Evolutionary conservation across 495 filamentous ascomycete genomes (phyloP).

Genomic region (Aspergillus nanangensis): DNA sequence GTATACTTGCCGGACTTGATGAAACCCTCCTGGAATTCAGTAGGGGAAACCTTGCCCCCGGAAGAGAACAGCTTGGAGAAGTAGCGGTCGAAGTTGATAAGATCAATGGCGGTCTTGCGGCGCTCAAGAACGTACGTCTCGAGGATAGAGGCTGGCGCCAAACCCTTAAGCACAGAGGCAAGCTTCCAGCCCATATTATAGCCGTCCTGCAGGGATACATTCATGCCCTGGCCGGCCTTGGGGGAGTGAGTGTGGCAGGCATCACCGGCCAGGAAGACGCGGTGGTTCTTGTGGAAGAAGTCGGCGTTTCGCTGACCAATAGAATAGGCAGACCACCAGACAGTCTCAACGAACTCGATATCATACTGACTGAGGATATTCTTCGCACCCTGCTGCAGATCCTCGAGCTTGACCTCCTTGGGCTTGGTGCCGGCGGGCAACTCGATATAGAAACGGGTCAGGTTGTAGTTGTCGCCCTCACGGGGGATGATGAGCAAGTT

Average conservation of each 20-base stretch:
- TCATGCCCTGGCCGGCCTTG: slow-evolving; percentile 57
- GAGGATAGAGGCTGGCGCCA: slow-evolving; percentile 51
- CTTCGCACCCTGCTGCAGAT: slow-evolving; percentile 54
- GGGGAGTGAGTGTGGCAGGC: slow-evolving; percentile 60
- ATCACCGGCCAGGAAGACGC: slow-evolving; percentile 56
- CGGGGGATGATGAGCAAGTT: slow-evolving; percentile 70
- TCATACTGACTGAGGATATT: slow-evolving; percentile 54
- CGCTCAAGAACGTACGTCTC: slow-evolving; percentile 69
- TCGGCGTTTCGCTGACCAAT: slow-evolving; percentile 58
- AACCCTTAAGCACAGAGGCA: slow-evolving; percentile 55
- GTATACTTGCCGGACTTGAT: slow-evolving; percentile 58
- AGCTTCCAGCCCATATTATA: slow-evolving; percentile 82
- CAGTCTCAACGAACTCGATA: slow-evolving; percentile 45
- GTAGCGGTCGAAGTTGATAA: slow-evolving; percentile 70
- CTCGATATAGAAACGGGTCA: slow-evolving; percentile 70
- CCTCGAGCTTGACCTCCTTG: slow-evolving; percentile 39
- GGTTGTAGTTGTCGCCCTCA: slow-evolving; percentile 56
- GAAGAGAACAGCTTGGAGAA: slow-evolving; percentile 60
- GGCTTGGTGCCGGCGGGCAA: slow-evolving; percentile 49
- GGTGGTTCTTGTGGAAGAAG: slow-evolving; percentile 47
- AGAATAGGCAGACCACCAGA: slow-evolving; percentile 58
- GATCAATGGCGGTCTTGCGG: slow-evolving; percentile 59
- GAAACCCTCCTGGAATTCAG: slow-evolving; percentile 55
- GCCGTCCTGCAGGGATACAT: slow-evolving; percentile 45
- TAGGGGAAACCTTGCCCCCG: slow-evolving; percentile 27